Evolutionary conservation across 257 asterid species (phyloP), one percentile per base, ranked within the genome.

Genomic region (Nicotiana obtusifolia): DNA sequence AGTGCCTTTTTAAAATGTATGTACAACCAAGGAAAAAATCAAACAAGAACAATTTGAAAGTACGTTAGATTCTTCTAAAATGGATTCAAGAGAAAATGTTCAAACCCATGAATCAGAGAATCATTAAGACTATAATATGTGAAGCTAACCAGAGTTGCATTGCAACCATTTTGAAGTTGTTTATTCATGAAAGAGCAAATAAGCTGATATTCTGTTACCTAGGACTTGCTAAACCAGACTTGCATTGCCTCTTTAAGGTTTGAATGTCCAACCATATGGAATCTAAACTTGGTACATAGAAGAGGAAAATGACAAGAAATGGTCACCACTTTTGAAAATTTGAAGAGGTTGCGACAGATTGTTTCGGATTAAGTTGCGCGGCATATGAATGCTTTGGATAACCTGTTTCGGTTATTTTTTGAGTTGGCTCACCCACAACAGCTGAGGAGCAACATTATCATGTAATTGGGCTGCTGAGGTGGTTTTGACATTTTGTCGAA

Each of bases 271-370:
- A 64, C 73, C 53, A 78, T 22, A 24, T 69, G 80, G 94, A 89
- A 92, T 92, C 93, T 88, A 83, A 90, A 82, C 86, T 82, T 91
- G 84, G 90, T 88, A 89, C 78, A 85, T 61, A 85, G 89, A 83
- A 56, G 84, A 87, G 84, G 90, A 87, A 89, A 90, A 82, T 85
- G 93, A 93, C 95, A 88, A 90, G 86, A 84, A 77, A 83, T 56
- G 78, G 33, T 30, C 33, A 30, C 33, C 33, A 30, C 33, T 30
- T 87, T 86, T 81, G 84, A 84, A 89, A 89, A 86, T 91, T 87
- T 82, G 83, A n/a, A n/a, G n/a, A n/a, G n/a, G n/a, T n/a, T n/a
- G n/a, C n/a, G n/a, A n/a, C n/a, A n/a, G n/a, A n/a, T n/a, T n/a
- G n/a, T n/a, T n/a, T n/a, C n/a, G n/a, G n/a, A n/a, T n/a, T n/a